These are phyloP conservation scores for Beauveria rudraprayagi DNA, from an alignment of 2,329 filamentous ascomycete genomes.

Conservation along the genomic window DNA sequence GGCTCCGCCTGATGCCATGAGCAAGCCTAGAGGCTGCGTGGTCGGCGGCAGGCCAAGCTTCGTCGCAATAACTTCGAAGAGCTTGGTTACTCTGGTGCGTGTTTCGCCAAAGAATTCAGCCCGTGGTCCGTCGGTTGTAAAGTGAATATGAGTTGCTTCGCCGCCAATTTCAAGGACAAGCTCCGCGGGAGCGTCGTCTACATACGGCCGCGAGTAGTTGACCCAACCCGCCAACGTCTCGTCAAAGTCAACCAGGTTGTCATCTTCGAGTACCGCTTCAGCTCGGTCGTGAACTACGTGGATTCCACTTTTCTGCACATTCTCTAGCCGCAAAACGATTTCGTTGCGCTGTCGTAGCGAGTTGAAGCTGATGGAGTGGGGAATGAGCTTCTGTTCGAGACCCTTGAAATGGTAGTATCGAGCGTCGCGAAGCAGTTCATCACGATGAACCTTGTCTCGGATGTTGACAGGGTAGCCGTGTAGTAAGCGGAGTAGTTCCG, in stretches of 20 bases:
- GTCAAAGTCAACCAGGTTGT: slow-evolving; percentile 14
- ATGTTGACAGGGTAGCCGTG: slow-evolving; percentile 78
- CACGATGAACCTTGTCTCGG: slow-evolving; percentile 65
- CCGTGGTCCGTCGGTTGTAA: slow-evolving; percentile 31
- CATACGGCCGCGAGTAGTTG: slow-evolving; percentile 74
- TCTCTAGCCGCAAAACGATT: slow-evolving; percentile 72
- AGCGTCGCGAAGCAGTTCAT: slow-evolving; percentile 72
- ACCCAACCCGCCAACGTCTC: slow-evolving; percentile 45
- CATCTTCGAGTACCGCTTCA: background rate
- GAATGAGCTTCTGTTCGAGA: slow-evolving; percentile 78
- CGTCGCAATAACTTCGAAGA: slow-evolving; percentile 74
- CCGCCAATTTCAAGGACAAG: slow-evolving; percentile 73
- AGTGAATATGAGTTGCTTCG: slow-evolving; percentile 53
- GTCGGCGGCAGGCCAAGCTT: slow-evolving; percentile 64
- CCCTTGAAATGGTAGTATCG: slow-evolving; percentile 91
- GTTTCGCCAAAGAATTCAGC: slow-evolving; percentile 68
- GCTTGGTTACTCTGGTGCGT: slow-evolving; percentile 59
- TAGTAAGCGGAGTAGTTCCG: slow-evolving; percentile 71
- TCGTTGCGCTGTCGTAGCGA: slow-evolving; percentile 59
- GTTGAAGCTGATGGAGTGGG: slow-evolving; percentile 70
- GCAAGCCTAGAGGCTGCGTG: slow-evolving; percentile 53
- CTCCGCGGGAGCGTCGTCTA: slow-evolving; percentile 66
- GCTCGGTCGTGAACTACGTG: slow-evolving; percentile 47
- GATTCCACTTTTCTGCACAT: slow-evolving; percentile 82
- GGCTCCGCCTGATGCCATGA: slow-evolving; percentile 58